Conservation (phyloP, 371 early-diverging fungal genomes). For the Dinochytrium kinnereticum region DNA sequence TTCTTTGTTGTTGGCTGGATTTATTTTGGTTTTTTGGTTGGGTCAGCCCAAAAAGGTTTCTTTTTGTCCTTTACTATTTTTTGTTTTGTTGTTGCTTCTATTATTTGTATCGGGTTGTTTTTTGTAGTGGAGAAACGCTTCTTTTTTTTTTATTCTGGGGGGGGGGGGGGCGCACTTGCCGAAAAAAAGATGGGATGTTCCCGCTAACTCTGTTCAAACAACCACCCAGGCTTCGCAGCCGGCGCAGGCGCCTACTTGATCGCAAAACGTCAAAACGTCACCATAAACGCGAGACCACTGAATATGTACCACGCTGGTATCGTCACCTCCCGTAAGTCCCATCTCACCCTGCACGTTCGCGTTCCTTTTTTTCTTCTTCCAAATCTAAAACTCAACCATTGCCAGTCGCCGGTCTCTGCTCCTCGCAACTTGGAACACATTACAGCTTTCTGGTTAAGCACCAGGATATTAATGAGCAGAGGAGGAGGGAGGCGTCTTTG, state of each 20-base stretch:
- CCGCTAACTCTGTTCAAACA: not conserved
- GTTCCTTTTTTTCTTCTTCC: not conserved
- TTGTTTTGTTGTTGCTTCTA: too few species aligned
- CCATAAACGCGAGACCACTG: not conserved
- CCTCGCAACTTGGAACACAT: slow-evolving; percentile 29
- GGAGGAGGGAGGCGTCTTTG: slow-evolving; percentile 29
- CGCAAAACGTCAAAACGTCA: not conserved
- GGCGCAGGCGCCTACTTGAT: not conserved
- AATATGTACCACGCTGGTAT: slow-evolving; percentile 12
- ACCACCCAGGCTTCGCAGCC: slow-evolving; percentile 9
- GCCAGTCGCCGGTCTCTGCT: slow-evolving; percentile 15
- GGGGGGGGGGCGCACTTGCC: not conserved
- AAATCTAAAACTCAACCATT: not conserved
- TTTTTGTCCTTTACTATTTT: too few species aligned
- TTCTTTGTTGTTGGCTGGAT: too few species aligned
- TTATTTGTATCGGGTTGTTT: too few species aligned
- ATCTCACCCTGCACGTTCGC: not conserved
- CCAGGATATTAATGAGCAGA: slow-evolving; percentile 28
- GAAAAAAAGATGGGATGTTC: not conserved
- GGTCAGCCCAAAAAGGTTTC: too few species aligned
- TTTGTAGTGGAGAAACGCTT: too few species aligned
- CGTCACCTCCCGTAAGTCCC: slow-evolving; percentile 7
- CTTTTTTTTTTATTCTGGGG: too few species aligned
- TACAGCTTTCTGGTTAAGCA: slow-evolving; percentile 23
- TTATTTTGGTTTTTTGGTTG: too few species aligned